phyloP scores from a whole-genome alignment of 768 basidiomycete genomes.

The Lactarius deliciosus region DNA sequence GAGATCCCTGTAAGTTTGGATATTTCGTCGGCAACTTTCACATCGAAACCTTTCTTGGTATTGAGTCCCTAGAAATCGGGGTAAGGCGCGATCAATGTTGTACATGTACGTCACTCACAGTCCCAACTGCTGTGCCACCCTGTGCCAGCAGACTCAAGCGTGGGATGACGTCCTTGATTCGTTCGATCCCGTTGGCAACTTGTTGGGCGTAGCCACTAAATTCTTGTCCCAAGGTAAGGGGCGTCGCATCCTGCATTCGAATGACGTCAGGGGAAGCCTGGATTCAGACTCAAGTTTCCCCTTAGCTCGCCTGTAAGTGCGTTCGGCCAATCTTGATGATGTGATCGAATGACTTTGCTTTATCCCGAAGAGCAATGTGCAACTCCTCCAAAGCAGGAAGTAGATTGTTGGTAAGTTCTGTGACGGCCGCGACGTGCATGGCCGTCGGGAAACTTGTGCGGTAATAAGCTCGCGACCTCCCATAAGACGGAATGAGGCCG shows the following conservation, averaged over 20 bases:
- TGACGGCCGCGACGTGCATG: conserved; percentile 97
- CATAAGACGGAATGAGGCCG: not conserved
- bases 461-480: not conserved
- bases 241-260: conserved; percentile 81
- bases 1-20: conserved; percentile 86
- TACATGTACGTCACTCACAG: conserved; percentile 52
- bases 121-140: conserved; percentile 98
- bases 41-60: conserved; percentile 95
- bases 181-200: conserved; percentile 83
- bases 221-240: conserved; percentile 96
- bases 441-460: conserved; percentile 90
- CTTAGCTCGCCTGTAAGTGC: conserved; percentile 68
- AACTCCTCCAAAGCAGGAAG: conserved; percentile 86
- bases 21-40: conserved; percentile 88
- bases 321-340: conserved; percentile 99
- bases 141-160: conserved; percentile 89
- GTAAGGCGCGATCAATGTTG: conserved; percentile 11
- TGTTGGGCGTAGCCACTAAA: conserved; percentile 99
- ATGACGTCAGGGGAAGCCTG: conserved; percentile 14
- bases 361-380: conserved; percentile 78
- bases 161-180: conserved; percentile 78
- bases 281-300: conserved; percentile 2
- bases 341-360: conserved; percentile 77
- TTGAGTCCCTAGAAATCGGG: conserved; percentile 73
- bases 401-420: conserved; percentile 75